Evolutionary conservation across 805 yeast genomes (phyloP), one percentile per base, ranked within the genome.

Genomic region (Lipomyces sp.): DNA sequence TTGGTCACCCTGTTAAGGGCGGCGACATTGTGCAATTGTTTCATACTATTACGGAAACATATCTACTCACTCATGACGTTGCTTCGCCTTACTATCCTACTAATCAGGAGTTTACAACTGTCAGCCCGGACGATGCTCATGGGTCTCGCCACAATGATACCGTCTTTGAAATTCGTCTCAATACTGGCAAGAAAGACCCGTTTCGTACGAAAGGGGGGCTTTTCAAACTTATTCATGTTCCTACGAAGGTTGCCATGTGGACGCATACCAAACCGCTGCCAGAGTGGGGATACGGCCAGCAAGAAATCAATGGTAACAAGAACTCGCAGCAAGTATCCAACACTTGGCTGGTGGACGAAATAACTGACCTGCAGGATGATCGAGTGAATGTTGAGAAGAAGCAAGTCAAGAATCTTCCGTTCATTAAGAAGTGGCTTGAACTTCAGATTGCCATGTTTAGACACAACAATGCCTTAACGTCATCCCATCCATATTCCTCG

Each of bases 401-500:
- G 74, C 79, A 81, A 39, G 83, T 88, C 18, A 87, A 83, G 72
- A 77, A 78, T 10, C 73, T 90, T 58, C 87, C 97, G 64, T 95
- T 95, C 81, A 83, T 91, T 71, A 84, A 81, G 67, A 95, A 95
- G 78, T 95, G 97, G 92, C 81, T 86, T 79, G 98, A 95, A 79
- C 82, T 93, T 69, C 99, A 95, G 80, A 78, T 82, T 37, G 82
- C 85, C 67, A 95, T 95, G 99, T 92, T 95, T 82, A 86, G 87
- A 69, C 97, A 93, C 75, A 95, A 95, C 80, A 95, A 94, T 80
- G 87, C 88, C 72, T 83, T 95, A 71, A 84, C 92, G 1, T 84
- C 93, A 15, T 92, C 90, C 33, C 99, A 95, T 79, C 99, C 99
- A 57, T 95, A 90, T 81, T 97, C 98, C 8, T 92, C 98, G 3